Evolutionary conservation across 768 basidiomycete species (phyloP).

Genomic region (Hygrocybe coccinea): DNA sequence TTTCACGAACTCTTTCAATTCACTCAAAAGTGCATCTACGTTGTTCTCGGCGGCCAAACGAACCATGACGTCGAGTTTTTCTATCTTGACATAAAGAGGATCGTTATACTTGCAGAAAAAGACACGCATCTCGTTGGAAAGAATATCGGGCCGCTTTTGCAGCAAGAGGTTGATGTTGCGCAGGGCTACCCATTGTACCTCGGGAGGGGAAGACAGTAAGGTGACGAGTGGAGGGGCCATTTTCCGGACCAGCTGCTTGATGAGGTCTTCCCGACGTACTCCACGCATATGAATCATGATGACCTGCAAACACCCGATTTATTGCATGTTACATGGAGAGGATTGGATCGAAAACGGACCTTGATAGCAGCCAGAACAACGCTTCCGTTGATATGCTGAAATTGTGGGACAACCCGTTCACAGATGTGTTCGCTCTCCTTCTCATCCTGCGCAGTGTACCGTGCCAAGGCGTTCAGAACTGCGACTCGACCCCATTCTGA

Average conservation of each 20-base stretch:
- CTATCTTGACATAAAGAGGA: conserved; percentile 97
- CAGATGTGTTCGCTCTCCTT: conserved; percentile 99
- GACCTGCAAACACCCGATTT: conserved; percentile 58
- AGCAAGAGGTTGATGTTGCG: conserved; percentile 95
- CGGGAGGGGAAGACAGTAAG: conserved; percentile 90
- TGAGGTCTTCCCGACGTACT: conserved; percentile 75
- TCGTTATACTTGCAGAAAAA: conserved; percentile 99
- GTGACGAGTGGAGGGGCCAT: conserved; percentile 98
- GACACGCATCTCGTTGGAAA: conserved; percentile 95
- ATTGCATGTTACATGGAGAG: not conserved
- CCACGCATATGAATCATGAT: conserved; percentile 95
- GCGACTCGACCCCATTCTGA: conserved; percentile 99
- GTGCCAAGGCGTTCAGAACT: conserved; percentile 77
- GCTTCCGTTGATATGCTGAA: conserved; percentile 94
- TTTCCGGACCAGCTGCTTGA: conserved; percentile 83
- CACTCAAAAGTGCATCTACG: conserved; percentile 90
- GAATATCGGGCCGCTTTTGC: conserved; percentile 85
- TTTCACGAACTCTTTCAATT: conserved; percentile 81
- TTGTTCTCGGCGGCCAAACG: conserved; percentile 86
- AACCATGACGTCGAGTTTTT: conserved; percentile 99
- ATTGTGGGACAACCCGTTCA: conserved; percentile 96
- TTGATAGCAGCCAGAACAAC: conserved; percentile 97
- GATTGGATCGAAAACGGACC: conserved; percentile 37
- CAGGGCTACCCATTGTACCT: conserved; percentile 97
- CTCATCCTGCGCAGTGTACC: conserved; percentile 79